Evolutionary conservation across 1,139 yeast species (phyloP), one percentile per base, ranked within the genome.

Genomic region (Pichia sp.): DNA sequence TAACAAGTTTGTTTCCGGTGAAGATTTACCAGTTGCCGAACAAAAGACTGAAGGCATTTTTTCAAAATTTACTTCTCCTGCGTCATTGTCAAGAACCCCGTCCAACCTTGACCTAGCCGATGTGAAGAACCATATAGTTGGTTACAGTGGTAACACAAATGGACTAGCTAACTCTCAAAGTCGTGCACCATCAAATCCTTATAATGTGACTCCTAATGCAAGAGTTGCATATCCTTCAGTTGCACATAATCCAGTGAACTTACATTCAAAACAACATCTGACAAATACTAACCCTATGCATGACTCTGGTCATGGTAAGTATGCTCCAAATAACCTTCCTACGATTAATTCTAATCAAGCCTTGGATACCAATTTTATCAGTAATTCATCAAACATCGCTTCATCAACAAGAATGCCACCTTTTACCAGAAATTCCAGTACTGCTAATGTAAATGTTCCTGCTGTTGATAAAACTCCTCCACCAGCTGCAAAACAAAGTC

Each of bases 1-100:
- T 55, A 77, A 75, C 54, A 86, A 86, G 59, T 85, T 89, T 58
- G 91, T 91, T 48, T 85, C 95, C 4, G 98, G 97, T 11, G 96
- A 85, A 40, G 89, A 79, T 34, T 61, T 61, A 19, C 55, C 51
- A 8, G 48, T 49, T 15, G 52, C 48, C 2, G 52, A 49, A 11
- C 46, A 44, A 4, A 51, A 52, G n/a, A 63, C 64, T 8, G 74
- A 73, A 1, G 83, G 83, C 7, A 78, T 81, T 0, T 84, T 84
- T 62, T 82, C 85, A 43, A 81, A 79, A 49, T 82, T 80, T 56
- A 77, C 83, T 40, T 36, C 52, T 12, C 85, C 88, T 1, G 68
- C 75, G 9, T 22, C 44, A 15, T 67, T 78, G 9, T 75, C 82
- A 6, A 61, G 83, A 50, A 69, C 62, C 20, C 66, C 75, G 0